Percentiles rank a stretch among this genome's conserved stretches.
phyloP scores from a whole-genome alignment of 495 filamentous ascomycete genomes.

The Lepidopterella palustris region DNA sequence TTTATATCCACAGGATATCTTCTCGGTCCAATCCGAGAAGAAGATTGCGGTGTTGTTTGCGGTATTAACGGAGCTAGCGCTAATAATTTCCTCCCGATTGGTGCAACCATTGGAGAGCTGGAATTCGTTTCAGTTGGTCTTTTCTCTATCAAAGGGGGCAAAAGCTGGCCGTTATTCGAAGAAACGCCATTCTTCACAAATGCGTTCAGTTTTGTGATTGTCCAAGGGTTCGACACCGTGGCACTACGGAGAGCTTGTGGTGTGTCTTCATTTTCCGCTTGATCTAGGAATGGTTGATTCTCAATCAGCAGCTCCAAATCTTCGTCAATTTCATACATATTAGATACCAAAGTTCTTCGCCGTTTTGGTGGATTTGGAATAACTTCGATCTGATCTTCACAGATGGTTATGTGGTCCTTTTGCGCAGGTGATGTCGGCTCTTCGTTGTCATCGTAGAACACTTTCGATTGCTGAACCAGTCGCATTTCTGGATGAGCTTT shows the following conservation, averaged over 20 bases:
- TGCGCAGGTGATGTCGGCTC: slow-evolving; percentile 5
- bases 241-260: slow-evolving; percentile 13
- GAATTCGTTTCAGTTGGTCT: neutral
- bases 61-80: slow-evolving; percentile 4
- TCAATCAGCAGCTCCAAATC: slow-evolving; percentile 17
- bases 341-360: neutral
- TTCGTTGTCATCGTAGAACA: no score
- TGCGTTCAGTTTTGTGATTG: slow-evolving; percentile 53
- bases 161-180: slow-evolving; percentile 1
- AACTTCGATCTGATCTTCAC: no score
- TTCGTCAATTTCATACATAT: slow-evolving; percentile 27
- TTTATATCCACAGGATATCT: neutral
- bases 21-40: neutral
- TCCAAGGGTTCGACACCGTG: slow-evolving; percentile 52
- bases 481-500: slow-evolving; percentile 4
- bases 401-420: neutral
- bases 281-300: neutral
- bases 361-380: no score
- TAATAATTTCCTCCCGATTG: neutral
- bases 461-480: no score
- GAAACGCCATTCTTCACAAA: slow-evolving; percentile 14
- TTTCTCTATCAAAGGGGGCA: slow-evolving; percentile 15
- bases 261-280: slow-evolving; percentile 21
- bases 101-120: slow-evolving; percentile 1
- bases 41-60: slow-evolving; percentile 7